Conservation (phyloP, 805 yeast genomes). For the Ogataea haglerorum region DNA sequence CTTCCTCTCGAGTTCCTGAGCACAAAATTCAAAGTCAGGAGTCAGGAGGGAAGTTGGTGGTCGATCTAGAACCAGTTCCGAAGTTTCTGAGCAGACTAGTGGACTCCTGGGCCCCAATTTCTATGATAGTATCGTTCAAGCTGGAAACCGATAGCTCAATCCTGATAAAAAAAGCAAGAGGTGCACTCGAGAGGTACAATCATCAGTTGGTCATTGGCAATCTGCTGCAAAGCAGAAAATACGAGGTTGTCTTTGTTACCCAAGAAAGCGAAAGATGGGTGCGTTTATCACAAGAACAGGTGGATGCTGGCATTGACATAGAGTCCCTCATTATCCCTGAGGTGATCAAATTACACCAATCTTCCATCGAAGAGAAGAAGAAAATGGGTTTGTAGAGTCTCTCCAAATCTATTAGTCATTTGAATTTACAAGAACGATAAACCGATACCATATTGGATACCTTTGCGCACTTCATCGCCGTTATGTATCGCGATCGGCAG, state of each 20-base stretch:
- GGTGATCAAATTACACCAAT: constrained; percentile 59
- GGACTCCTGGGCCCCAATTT: constrained; percentile 91
- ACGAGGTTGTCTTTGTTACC: constrained; percentile 81
- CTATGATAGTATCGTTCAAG: constrained; percentile 92
- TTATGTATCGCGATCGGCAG: constrained; percentile 44
- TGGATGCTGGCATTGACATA: constrained; percentile 49
- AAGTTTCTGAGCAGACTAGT: constrained; percentile 85
- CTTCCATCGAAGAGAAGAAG: constrained; percentile 49
- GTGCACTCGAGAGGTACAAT: constrained; percentile 78
- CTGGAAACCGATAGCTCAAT: constrained; percentile 81
- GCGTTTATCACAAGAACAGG: constrained; percentile 42
- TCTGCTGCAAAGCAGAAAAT: constrained; percentile 80
- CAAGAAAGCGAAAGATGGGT: constrained; percentile 49
- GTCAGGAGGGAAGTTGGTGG: constrained; percentile 66
- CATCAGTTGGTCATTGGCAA: constrained; percentile 97
- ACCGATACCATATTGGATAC: constrained; percentile 58
- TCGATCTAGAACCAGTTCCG: constrained; percentile 93
- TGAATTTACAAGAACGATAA: constrained; percentile 45
- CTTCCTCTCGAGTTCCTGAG: constrained; percentile 78
- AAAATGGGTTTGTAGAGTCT: constrained; percentile 23
- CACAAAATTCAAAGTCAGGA: constrained; percentile 91
- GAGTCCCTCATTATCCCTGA: constrained; percentile 80
- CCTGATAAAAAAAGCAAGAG: constrained; percentile 68
- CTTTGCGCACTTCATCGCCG: constrained; percentile 48
- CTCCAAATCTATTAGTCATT: neutral